Percentiles rank a stretch among this genome's conserved stretches.
These are phyloP conservation scores for Paramecium pentaurelia DNA, from an alignment of 73 alveolate genomes.

Conservation along the genomic window DNA sequence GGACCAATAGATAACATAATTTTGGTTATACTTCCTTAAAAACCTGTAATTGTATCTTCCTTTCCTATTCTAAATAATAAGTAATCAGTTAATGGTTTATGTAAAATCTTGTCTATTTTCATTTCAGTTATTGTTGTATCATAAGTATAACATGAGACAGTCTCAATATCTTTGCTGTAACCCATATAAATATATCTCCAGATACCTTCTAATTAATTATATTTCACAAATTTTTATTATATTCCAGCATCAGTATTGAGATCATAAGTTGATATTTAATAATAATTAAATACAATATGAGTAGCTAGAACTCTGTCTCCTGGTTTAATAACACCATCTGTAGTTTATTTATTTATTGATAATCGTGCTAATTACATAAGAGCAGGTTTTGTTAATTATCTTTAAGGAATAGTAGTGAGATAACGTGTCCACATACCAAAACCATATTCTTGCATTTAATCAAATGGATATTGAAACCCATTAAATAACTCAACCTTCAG, in stretches of 20 bases:
- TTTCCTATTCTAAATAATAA: not conserved
- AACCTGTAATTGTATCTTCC: not conserved
- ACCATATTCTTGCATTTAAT: not conserved
- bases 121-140: not conserved
- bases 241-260: not conserved
- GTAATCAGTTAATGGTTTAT: not conserved
- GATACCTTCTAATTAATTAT: not conserved
- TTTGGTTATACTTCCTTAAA: not conserved
- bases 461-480: conserved; percentile 37
- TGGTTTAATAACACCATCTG: not conserved
- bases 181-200: conserved; percentile 52
- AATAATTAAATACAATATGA: not conserved
- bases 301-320: conserved; percentile 28
- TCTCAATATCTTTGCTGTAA: not conserved
- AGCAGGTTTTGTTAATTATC: not conserved
- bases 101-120: not conserved
- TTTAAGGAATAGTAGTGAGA: not conserved
- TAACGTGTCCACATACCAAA: conserved; percentile 43
- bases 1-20: not conserved
- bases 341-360: not conserved
- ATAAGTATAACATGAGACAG: not conserved
- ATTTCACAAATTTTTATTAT: not conserved
- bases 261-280: conserved; percentile 31
- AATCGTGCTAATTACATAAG: conserved; percentile 13
- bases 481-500: not conserved